phyloP scores from a whole-genome alignment of 768 basidiomycete species.

The Phallus indusiatus region DNA sequence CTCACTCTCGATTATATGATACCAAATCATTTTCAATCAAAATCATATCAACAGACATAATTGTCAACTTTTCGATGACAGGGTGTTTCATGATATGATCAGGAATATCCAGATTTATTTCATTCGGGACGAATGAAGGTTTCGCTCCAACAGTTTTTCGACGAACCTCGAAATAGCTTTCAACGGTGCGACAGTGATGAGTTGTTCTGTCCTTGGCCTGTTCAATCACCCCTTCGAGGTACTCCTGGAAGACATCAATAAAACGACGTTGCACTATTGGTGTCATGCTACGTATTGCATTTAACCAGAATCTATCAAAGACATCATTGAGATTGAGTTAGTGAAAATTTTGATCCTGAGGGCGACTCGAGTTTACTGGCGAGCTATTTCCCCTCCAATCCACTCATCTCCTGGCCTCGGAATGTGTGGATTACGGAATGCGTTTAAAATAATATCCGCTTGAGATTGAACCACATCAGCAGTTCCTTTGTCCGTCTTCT shows the following conservation, averaged over 20 bases:
- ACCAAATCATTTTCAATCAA: conserved; percentile 35
- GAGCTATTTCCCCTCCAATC: neutral
- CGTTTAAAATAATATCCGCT: conserved; percentile 30
- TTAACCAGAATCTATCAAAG: conserved; percentile 3
- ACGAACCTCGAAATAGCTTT: conserved; percentile 17
- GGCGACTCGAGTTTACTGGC: conserved; percentile 12
- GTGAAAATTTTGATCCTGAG: neutral
- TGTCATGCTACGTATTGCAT: neutral
- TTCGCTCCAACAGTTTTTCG: conserved; percentile 18
- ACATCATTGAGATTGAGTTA: neutral
- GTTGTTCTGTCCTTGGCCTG: conserved; percentile 18
- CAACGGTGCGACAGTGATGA: conserved; percentile 13
- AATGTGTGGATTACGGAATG: conserved; percentile 17
- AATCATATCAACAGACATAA: conserved; percentile 12
- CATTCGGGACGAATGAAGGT: conserved; percentile 14
- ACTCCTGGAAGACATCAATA: conserved; percentile 17
- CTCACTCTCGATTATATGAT: conserved; percentile 36
- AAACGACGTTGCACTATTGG: conserved; percentile 11
- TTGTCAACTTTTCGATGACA: conserved; percentile 11
- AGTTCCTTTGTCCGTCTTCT: conserved; percentile 35
- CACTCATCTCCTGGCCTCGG: neutral
- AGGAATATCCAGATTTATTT: conserved; percentile 13
- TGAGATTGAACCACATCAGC: conserved; percentile 21
- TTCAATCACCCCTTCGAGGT: conserved; percentile 16
- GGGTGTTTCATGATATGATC: conserved; percentile 16